phyloP scores from a whole-genome alignment of 2,329 filamentous ascomycete species.

The Thermothelomyces thermophilus region DNA sequence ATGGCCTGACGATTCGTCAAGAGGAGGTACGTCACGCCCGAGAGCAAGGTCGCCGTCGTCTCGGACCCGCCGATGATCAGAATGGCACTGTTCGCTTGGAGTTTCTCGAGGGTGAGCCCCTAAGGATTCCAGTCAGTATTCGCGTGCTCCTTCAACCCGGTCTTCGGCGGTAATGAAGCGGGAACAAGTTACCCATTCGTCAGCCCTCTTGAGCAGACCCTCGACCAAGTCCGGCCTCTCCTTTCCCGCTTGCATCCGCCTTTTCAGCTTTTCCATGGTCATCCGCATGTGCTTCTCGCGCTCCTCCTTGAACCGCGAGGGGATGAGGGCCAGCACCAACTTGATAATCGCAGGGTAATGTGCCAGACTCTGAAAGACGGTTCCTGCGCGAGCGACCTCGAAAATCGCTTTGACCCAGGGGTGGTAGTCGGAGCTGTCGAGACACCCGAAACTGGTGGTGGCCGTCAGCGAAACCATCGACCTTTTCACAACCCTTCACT shows the following conservation, averaged over 20 bases:
- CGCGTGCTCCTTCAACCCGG: too few relatives aligned
- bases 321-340: conserved; percentile 15
- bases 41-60: conserved; percentile 43
- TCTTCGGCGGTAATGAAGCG: too few relatives aligned
- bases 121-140: not conserved
- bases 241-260: conserved; percentile 19
- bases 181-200: conserved; percentile 24
- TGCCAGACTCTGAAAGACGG: conserved; percentile 18
- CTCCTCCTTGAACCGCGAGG: conserved; percentile 17
- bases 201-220: conserved; percentile 22
- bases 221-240: conserved; percentile 22
- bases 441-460: conserved; percentile 22
- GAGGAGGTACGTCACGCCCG: conserved; percentile 35
- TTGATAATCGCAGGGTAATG: conserved; percentile 18
- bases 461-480: conserved; percentile 7
- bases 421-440: conserved; percentile 21
- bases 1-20: conserved; percentile 33
- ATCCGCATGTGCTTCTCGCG: conserved; percentile 18
- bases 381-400: conserved; percentile 18
- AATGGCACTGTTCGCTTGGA: conserved; percentile 24
- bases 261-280: conserved; percentile 19
- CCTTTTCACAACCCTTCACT: too few relatives aligned
- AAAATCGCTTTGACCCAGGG: conserved; percentile 25
- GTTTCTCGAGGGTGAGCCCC: conserved; percentile 22
- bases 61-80: conserved; percentile 43